Conservation (phyloP, 108 stramenopile species). For the Cyclotella sp. region DNA sequence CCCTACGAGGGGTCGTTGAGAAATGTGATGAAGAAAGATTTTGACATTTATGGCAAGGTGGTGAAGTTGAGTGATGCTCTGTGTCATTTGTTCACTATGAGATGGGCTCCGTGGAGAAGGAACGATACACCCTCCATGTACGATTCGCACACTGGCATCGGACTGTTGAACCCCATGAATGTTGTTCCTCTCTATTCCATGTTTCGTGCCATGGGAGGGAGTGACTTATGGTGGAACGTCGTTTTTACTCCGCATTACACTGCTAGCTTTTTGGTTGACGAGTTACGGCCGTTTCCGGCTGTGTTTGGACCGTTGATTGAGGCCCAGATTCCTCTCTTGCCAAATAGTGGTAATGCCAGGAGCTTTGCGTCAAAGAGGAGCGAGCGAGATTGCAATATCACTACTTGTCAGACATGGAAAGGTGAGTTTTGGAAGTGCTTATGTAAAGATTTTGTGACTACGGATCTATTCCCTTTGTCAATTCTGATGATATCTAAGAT, state of each 20-base stretch:
- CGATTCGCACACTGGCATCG: conserved; percentile 60
- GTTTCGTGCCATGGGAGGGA: conserved; percentile 50
- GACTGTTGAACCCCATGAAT: conserved; percentile 60
- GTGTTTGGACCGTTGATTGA: conserved; percentile 68
- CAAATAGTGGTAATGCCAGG: conserved; percentile 48
- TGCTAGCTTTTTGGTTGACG: conserved; percentile 62
- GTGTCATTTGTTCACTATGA: conserved; percentile 55
- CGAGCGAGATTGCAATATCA: conserved; percentile 57
- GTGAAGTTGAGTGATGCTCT: conserved; percentile 44
- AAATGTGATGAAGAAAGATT: conserved; percentile 55
- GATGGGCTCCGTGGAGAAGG: conserved; percentile 63
- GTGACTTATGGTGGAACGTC: conserved; percentile 61
- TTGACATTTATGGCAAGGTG: conserved; percentile 50
- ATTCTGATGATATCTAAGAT: conserved; percentile 12
- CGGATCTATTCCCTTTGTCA: not conserved
- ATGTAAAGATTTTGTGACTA: not conserved
- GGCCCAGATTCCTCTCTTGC: conserved; percentile 59
- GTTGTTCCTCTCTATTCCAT: conserved; percentile 59
- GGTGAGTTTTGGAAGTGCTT: not conserved
- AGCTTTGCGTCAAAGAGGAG: conserved; percentile 37
- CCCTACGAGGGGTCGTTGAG: conserved; percentile 57
- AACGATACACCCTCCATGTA: conserved; percentile 60
- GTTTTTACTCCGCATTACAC: conserved; percentile 68
- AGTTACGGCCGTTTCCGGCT: conserved; percentile 60
- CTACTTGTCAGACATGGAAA: conserved; percentile 67